A percentile compares a stretch with the other conserved stretches of the same genome.
These are phyloP conservation scores for Cyclospora cayetanensis DNA, from an alignment of 169 alveolate species.

Conservation along the genomic window DNA sequence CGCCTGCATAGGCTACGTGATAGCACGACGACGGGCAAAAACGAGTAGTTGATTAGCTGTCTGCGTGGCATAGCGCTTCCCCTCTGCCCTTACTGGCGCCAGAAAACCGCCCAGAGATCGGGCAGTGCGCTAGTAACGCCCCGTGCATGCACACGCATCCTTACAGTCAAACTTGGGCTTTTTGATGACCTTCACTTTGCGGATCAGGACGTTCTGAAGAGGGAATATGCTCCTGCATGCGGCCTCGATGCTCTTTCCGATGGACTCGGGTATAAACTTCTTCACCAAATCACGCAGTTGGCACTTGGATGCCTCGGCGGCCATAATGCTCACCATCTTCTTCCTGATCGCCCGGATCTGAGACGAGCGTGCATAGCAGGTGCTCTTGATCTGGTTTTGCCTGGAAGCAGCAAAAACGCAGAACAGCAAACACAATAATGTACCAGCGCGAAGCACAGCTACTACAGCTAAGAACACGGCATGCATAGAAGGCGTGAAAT, in stretches of 20 bases:
- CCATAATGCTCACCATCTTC: slow-evolving; percentile 97
- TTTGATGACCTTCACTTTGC: slow-evolving; percentile 97
- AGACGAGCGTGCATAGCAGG: slow-evolving; percentile 96
- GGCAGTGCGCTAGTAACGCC: background rate
- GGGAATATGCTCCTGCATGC: slow-evolving; percentile 97
- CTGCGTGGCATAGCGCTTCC: background rate
- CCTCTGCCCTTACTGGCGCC: background rate
- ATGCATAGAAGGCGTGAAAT: too few relatives aligned
- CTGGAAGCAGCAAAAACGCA: slow-evolving; percentile 70
- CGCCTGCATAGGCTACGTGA: background rate
- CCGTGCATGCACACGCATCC: background rate
- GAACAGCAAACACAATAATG: background rate
- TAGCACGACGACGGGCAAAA: background rate
- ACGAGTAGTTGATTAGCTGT: background rate
- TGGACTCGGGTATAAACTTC: slow-evolving; percentile 94
- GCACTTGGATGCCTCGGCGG: slow-evolving; percentile 93
- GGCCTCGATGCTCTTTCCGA: slow-evolving; percentile 96
- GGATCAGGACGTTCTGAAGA: slow-evolving; percentile 94
- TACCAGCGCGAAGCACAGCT: too few relatives aligned
- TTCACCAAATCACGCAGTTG: slow-evolving; percentile 95
- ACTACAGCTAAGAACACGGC: too few relatives aligned
- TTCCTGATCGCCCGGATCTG: slow-evolving; percentile 95
- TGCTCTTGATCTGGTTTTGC: slow-evolving; percentile 94
- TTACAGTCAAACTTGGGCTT: slow-evolving; percentile 95
- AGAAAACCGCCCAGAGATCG: background rate